phyloP scores from a whole-genome alignment of 2,329 filamentous ascomycete species.

The Fusarium sp. region DNA sequence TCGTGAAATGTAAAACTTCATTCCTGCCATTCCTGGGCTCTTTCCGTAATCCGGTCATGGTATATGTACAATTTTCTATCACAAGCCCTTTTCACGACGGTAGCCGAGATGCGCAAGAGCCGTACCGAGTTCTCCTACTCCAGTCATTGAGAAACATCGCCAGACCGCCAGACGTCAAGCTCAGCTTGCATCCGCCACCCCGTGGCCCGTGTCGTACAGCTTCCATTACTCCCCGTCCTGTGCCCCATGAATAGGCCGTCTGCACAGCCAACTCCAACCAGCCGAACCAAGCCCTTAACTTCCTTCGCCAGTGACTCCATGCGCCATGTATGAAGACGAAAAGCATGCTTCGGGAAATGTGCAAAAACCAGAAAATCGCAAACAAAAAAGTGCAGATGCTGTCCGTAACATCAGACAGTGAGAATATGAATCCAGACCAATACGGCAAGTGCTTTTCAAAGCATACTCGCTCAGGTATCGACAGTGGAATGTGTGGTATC shows the following conservation, averaged over 20 bases:
- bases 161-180: slow-evolving; percentile 37
- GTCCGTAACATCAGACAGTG: slow-evolving; percentile 42
- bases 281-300: slow-evolving; percentile 50
- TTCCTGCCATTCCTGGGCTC: slow-evolving; percentile 42
- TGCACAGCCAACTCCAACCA: slow-evolving; percentile 51
- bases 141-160: slow-evolving; percentile 31
- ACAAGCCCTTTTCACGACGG: slow-evolving; percentile 40
- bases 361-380: slow-evolving; percentile 47
- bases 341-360: slow-evolving; percentile 51
- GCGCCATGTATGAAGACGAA: slow-evolving; percentile 54
- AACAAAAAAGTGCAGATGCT: slow-evolving; percentile 38
- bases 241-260: slow-evolving; percentile 39
- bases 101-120: slow-evolving; percentile 37
- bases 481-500: slow-evolving; percentile 36
- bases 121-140: slow-evolving; percentile 24
- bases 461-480: slow-evolving; percentile 25
- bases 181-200: slow-evolving; percentile 39
- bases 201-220: slow-evolving; percentile 30
- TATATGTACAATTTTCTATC: slow-evolving; percentile 56
- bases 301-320: slow-evolving; percentile 54
- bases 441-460: slow-evolving; percentile 18
- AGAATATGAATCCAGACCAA: slow-evolving; percentile 46
- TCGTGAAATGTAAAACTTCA: slow-evolving; percentile 44
- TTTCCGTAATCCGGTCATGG: slow-evolving; percentile 51
- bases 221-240: slow-evolving; percentile 42